phyloP scores from a whole-genome alignment of 2,329 filamentous ascomycete species.

The Hymenoscyphus repandus region DNA sequence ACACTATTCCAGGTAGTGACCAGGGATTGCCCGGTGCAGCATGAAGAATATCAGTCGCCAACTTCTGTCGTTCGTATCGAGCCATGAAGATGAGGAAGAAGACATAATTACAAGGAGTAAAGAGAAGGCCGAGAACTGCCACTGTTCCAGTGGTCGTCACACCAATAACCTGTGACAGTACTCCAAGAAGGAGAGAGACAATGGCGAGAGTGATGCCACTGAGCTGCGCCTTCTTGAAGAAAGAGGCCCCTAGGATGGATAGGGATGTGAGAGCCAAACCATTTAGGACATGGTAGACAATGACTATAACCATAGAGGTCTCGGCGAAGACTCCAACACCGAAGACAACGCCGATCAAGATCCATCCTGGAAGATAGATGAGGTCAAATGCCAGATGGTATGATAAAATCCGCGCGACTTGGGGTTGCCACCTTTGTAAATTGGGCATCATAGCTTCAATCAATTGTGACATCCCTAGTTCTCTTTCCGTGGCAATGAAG shows the following conservation, averaged over 20 bases:
- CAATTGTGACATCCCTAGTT: constrained; percentile 80
- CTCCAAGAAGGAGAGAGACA: constrained; percentile 66
- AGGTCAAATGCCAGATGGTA: constrained; percentile 76
- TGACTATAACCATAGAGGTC: constrained; percentile 59
- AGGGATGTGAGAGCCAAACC: constrained; percentile 75
- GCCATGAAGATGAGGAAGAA: constrained; percentile 74
- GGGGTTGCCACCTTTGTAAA: constrained; percentile 66
- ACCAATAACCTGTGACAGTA: constrained; percentile 69
- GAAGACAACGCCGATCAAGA: constrained; percentile 4
- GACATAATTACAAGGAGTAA: constrained; percentile 83
- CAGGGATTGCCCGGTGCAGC: constrained; percentile 62
- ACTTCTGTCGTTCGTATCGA: constrained; percentile 62
- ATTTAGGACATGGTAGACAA: constrained; percentile 70
- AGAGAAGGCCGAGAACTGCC: constrained; percentile 66
- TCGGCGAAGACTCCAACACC: constrained; percentile 3
- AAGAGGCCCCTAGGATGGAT: constrained; percentile 72
- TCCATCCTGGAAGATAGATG: constrained; percentile 73
- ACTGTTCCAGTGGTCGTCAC: constrained; percentile 59
- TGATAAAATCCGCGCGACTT: constrained; percentile 70
- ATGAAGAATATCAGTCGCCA: constrained; percentile 55
- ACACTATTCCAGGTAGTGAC: constrained; percentile 64
- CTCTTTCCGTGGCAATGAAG: constrained; percentile 78
- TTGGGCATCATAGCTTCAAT: constrained; percentile 91
- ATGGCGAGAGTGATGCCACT: constrained; percentile 78
- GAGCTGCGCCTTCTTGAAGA: constrained; percentile 84